These are phyloP conservation scores for Megacollybia marginata DNA, from an alignment of 768 basidiomycete species.

Conservation along the genomic window DNA sequence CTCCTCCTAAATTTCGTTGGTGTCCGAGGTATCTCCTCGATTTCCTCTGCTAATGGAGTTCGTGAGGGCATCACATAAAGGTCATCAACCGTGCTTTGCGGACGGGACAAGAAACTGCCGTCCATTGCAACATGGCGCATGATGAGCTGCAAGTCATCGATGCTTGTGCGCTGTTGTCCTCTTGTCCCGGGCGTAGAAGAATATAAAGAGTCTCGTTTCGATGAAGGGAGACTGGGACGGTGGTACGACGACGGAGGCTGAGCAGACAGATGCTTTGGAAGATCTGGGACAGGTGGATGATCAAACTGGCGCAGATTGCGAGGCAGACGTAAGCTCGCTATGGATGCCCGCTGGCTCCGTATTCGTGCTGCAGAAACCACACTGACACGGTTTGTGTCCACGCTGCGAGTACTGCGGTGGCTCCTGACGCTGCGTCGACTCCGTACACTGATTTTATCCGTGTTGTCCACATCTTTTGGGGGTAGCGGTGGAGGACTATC, in stretches of 20 bases:
- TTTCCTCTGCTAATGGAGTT: not conserved
- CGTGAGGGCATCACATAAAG: not conserved
- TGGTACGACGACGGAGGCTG: not conserved
- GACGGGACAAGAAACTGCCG: not conserved
- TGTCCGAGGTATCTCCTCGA: not conserved
- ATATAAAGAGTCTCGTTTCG: not conserved
- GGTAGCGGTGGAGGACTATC: not conserved
- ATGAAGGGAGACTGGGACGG: not conserved
- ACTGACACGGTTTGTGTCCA: not conserved
- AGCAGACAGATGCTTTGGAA: not conserved
- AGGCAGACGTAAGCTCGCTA: slow-evolving; percentile 24
- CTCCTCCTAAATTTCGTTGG: not conserved
- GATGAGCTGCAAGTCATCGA: not conserved
- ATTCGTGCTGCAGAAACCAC: slow-evolving; percentile 54
- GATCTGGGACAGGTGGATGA: not conserved
- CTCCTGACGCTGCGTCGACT: slow-evolving; percentile 23
- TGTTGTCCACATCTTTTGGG: not conserved
- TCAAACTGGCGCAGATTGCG: not conserved
- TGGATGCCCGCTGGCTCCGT: slow-evolving; percentile 56
- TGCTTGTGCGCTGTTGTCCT: not conserved
- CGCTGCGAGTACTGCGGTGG: slow-evolving; percentile 14
- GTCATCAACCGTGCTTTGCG: not conserved
- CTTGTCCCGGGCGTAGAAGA: not conserved
- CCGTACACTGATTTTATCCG: slow-evolving; percentile 32
- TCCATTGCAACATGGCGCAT: not conserved